Base-by-base conservation (phyloP, 2,329 filamentous ascomycete genomes). In the Zasmidium cellare region DNA sequence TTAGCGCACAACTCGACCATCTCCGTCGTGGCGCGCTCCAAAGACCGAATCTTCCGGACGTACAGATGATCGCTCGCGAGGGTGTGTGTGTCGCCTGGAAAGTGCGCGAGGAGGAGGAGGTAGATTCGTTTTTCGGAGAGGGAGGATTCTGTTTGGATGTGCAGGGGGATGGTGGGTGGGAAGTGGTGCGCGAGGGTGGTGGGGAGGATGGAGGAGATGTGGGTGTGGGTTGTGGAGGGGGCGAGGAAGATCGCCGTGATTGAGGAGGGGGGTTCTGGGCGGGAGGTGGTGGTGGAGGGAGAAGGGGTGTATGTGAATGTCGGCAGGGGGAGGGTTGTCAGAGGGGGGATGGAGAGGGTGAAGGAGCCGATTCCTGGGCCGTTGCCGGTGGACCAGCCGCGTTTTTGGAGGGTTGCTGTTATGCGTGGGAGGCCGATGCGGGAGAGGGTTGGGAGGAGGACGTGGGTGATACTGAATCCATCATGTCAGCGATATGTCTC, bases 351-450 rank as follows among this genome's bases (percentile, higher is more conserved):
- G 6, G 71, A 67, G 60, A 85, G 80, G 1, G 75, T 79, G 7
- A 82, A 77, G 48, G 73, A 72, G 2, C 84, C 84, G 18, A 84
- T 70, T 14, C 72, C 71, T 1, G 66, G 65, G 1, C 69, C 68
- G n/a, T n/a, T n/a, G 3, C 82, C 82, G 1, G 74, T 73, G 12
- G 75, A 76, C 84, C 84, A 86, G n/a, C 83, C 82, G 18, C 84
- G 75, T 52, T 75, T 74, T 11, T 77, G 71, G 22, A 84, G 66
- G 1, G 67, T 66, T 2, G 77, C 67, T 0, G 69, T 66, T 45
- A 85, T 75, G 2, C 58, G 63, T 2, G 81, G 80, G 14, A 85
- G 71, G 3, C 83, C 82, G 31, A 86, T 74, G 25, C 67, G 72
- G 1, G 72, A 60, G 20, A 86, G 77, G 56, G 80, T 82, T 0